Evolutionary conservation across 2,329 filamentous ascomycete genomes (phyloP).

Genomic region (Penicillium capsulatum): DNA sequence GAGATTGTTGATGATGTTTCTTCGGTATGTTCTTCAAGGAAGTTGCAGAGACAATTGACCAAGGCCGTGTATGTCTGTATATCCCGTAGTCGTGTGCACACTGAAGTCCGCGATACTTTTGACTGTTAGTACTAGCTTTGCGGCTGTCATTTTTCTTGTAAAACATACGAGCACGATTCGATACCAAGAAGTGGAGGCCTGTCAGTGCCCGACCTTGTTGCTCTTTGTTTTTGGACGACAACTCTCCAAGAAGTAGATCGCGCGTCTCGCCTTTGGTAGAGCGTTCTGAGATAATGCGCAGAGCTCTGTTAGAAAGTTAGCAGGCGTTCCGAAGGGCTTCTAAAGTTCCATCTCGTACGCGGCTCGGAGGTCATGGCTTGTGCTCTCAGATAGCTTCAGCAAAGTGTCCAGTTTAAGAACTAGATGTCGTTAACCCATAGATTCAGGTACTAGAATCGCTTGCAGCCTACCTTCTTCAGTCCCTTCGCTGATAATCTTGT

Average conservation of each 20-base stretch:
- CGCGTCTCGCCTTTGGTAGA: slow-evolving; percentile 40
- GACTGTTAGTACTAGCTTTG: slow-evolving; percentile 4
- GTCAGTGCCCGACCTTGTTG: slow-evolving; percentile 40
- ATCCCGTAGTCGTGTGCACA: slow-evolving; percentile 34
- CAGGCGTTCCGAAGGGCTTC: slow-evolving; percentile 50
- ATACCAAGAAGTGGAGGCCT: slow-evolving; percentile 43
- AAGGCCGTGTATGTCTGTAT: slow-evolving; percentile 37
- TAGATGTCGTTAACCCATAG: slow-evolving; percentile 23
- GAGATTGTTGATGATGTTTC: slow-evolving; percentile 33
- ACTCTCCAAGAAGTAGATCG: slow-evolving; percentile 40
- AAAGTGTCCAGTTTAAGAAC: slow-evolving; percentile 63
- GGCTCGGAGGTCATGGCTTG: slow-evolving; percentile 68
- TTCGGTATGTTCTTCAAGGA: slow-evolving; percentile 38
- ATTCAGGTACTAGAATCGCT: background rate
- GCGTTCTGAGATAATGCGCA: slow-evolving; percentile 46
- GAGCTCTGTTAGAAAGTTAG: slow-evolving; percentile 38
- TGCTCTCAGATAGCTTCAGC: slow-evolving; percentile 63
- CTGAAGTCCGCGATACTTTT: slow-evolving; percentile 36
- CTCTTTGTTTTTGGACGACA: slow-evolving; percentile 37
- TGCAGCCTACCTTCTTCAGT: slow-evolving; percentile 59
- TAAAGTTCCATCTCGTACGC: slow-evolving; percentile 54
- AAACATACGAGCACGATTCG: slow-evolving; percentile 36
- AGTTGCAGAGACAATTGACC: slow-evolving; percentile 41
- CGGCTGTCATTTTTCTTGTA: background rate
- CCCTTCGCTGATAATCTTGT: slow-evolving; percentile 69